Percentiles rank a stretch among this genome's conserved stretches.
Evolutionary conservation across 2,329 filamentous ascomycete genomes (phyloP).

Genomic region (Scedosporium minutisporum): DNA sequence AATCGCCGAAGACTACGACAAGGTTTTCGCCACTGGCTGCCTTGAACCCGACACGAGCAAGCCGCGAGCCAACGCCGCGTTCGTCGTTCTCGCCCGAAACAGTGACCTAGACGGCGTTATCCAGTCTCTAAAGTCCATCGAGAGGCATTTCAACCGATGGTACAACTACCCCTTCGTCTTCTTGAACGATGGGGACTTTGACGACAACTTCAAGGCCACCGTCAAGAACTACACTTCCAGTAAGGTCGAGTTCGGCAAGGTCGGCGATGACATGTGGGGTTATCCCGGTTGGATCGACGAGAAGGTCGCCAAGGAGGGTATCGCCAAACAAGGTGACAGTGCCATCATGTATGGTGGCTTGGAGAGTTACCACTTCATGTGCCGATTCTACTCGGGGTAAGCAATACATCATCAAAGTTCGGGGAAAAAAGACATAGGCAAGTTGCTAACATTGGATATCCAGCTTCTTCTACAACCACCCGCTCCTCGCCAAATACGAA

Average conservation of each 20-base stretch:
- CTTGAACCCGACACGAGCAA: conserved; percentile 67
- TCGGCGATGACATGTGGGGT: conserved; percentile 85
- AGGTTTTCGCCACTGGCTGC: conserved; percentile 89
- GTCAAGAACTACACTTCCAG: conserved; percentile 85
- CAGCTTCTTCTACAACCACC: conserved; percentile 94
- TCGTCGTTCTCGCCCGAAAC: conserved; percentile 90
- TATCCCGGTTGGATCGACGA: conserved; percentile 94
- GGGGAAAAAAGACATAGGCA: too few species aligned
- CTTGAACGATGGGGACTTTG: conserved; percentile 94
- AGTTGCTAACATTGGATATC: conserved; percentile 13
- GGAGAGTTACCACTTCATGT: conserved; percentile 99
- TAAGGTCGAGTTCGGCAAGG: conserved; percentile 85
- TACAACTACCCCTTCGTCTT: conserved; percentile 98
- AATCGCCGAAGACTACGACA: conserved; percentile 96
- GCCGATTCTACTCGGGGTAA: conserved; percentile 95
- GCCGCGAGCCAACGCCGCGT: conserved; percentile 84
- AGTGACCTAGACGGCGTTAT: conserved; percentile 94
- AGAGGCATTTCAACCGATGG: conserved; percentile 98
- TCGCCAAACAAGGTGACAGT: conserved; percentile 89
- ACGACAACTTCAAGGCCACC: conserved; percentile 82
- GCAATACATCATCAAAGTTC: too few species aligned
- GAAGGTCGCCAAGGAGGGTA: conserved; percentile 89
- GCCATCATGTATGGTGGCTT: conserved; percentile 99
- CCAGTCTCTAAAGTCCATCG: conserved; percentile 94
- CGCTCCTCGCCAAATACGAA: conserved; percentile 88